These are phyloP conservation scores for Lasiodiplodia hormozganensis DNA, from an alignment of 2,329 filamentous ascomycete genomes.

Conservation along the genomic window DNA sequence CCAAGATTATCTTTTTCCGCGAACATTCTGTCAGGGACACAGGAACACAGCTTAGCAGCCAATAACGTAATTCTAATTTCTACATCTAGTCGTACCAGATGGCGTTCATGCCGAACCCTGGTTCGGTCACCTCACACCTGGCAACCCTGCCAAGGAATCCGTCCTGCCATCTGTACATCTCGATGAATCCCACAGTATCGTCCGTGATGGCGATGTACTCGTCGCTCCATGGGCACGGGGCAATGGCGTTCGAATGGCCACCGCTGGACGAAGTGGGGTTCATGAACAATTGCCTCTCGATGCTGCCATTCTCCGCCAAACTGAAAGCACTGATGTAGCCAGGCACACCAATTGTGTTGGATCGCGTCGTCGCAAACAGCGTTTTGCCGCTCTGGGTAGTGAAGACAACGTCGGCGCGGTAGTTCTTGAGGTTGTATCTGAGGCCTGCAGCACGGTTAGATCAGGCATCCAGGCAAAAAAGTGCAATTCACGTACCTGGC, in stretches of 20 bases:
- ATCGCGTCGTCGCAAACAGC: slow-evolving; percentile 83
- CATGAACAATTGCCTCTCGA: slow-evolving; percentile 79
- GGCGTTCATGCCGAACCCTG: slow-evolving; percentile 96
- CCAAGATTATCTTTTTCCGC: not conserved
- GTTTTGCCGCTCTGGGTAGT: slow-evolving; percentile 73
- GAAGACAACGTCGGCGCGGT: slow-evolving; percentile 84
- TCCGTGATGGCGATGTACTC: slow-evolving; percentile 92
- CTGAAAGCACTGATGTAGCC: slow-evolving; percentile 85
- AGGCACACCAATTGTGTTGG: slow-evolving; percentile 76
- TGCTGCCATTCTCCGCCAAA: slow-evolving; percentile 70
- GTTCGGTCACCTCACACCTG: slow-evolving; percentile 77
- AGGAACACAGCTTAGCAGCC: not conserved
- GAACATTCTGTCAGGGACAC: not conserved
- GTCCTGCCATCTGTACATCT: slow-evolving; percentile 86
- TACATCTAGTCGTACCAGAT: slow-evolving; percentile 81
- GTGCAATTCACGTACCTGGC: slow-evolving; percentile 61
- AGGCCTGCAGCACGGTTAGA: slow-evolving; percentile 19
- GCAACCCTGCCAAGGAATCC: slow-evolving; percentile 82
- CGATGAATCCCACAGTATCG: slow-evolving; percentile 84
- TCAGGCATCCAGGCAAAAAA: slow-evolving; percentile 18
- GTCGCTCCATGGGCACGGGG: slow-evolving; percentile 81
- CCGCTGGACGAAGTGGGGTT: slow-evolving; percentile 87
- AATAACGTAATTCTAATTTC: slow-evolving; percentile 8
- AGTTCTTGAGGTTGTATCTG: slow-evolving; percentile 64
- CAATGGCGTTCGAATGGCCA: slow-evolving; percentile 87